phyloP scores from a whole-genome alignment of 169 alveolate genomes.

The Plasmodium berghei region DNA sequence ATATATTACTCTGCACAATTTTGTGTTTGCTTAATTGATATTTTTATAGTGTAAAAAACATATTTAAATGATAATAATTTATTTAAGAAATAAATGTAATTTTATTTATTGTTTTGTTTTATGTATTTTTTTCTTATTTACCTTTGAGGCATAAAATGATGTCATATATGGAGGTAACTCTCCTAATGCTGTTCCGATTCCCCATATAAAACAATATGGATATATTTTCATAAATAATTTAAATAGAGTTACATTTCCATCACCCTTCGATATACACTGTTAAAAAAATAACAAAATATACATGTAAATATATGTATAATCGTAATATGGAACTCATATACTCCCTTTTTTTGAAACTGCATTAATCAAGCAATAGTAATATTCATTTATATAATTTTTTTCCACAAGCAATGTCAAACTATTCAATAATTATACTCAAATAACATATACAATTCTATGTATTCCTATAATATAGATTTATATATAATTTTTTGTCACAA shows the following conservation, averaged over 20 bases:
- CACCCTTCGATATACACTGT: constrained; percentile 47
- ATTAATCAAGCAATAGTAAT: no score
- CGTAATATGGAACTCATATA: background rate
- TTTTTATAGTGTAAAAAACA: background rate
- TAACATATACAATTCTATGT: background rate
- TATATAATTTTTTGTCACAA: no score
- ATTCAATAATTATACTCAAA: no score
- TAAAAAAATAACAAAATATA: background rate
- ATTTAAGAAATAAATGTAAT: no score
- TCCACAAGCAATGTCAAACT: no score
- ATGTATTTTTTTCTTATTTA: constrained; percentile 9
- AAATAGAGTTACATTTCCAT: constrained; percentile 54
- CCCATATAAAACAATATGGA: constrained; percentile 92
- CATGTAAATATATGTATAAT: background rate
- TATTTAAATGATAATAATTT: no score
- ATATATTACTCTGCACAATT: background rate
- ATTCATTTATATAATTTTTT: no score
- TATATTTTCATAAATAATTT: constrained; percentile 75
- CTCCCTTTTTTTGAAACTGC: no score
- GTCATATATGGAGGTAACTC: constrained; percentile 97
- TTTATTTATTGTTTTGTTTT: no score
- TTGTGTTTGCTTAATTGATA: background rate
- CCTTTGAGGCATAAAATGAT: constrained; percentile 92
- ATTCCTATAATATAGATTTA: background rate
- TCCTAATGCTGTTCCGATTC: constrained; percentile 96